Evolutionary conservation across 2,329 filamentous ascomycete genomes (phyloP).

Genomic region (Fusarium newnesense): DNA sequence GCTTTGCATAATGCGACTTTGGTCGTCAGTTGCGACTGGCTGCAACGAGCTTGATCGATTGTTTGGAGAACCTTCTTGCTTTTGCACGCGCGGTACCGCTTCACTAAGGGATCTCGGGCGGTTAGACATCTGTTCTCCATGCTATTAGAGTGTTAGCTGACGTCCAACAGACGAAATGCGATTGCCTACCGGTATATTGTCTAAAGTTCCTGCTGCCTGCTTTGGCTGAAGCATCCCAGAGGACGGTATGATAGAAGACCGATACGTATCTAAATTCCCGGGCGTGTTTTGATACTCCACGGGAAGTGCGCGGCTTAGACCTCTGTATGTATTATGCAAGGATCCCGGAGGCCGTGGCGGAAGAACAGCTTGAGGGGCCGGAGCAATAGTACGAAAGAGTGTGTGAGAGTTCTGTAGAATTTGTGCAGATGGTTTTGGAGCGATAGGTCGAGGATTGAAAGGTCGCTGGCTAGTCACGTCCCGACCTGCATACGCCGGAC

Average conservation of each 20-base stretch:
- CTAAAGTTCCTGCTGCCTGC: neutral
- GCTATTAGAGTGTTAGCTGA: neutral
- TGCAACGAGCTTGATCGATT: conserved; percentile 8
- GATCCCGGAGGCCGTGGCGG: neutral
- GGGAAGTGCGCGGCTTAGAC: neutral
- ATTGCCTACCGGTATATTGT: neutral
- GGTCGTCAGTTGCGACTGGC: neutral
- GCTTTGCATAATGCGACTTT: neutral
- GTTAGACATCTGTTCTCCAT: neutral
- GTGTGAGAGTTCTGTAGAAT: neutral
- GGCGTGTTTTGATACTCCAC: neutral
- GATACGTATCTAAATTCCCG: neutral
- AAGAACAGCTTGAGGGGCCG: conserved; percentile 1
- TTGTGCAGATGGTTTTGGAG: conserved; percentile 43
- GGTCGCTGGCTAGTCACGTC: conserved; percentile 47
- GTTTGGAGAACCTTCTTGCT: neutral
- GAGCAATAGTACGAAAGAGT: conserved; percentile 21
- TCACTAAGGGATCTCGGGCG: conserved; percentile 11
- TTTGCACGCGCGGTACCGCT: neutral
- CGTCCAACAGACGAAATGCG: too few species aligned
- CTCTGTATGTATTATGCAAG: neutral
- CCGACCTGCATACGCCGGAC: conserved; percentile 58
- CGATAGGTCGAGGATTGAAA: conserved; percentile 48
- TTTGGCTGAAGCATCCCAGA: neutral
- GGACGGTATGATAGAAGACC: neutral